Conservation (phyloP, 306 rosid genomes). For the Vigna trinervia region DNA sequence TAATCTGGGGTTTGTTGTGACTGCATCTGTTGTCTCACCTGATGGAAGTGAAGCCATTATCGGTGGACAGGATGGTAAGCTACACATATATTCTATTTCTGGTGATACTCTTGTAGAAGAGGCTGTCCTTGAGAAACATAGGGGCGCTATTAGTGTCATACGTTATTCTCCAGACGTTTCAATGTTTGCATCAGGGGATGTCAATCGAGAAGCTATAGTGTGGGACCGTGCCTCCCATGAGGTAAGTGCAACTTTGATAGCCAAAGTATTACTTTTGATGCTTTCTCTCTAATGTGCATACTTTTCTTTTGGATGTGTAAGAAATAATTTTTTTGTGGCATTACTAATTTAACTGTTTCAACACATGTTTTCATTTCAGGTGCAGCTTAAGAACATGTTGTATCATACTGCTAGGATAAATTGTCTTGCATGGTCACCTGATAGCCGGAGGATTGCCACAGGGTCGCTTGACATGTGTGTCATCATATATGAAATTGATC, state of each 20-base stretch:
- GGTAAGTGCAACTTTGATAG: constrained; percentile 51
- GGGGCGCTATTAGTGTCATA: constrained; percentile 87
- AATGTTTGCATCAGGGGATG: constrained; percentile 97
- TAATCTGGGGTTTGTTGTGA: constrained; percentile 83
- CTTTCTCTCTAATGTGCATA: constrained; percentile 8
- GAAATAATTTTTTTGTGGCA: background rate
- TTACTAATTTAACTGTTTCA: constrained; percentile 25
- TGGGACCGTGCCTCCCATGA: constrained; percentile 84
- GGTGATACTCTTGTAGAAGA: constrained; percentile 84
- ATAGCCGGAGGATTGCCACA: constrained; percentile 78
- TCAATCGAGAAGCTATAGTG: constrained; percentile 89
- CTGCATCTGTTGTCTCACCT: constrained; percentile 84
- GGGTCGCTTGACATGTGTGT: constrained; percentile 91
- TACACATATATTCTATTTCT: constrained; percentile 72
- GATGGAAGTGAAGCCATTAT: constrained; percentile 95
- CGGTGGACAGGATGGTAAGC: constrained; percentile 93
- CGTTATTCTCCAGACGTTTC: constrained; percentile 89
- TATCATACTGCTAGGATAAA: constrained; percentile 94
- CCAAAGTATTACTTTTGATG: constrained; percentile 25
- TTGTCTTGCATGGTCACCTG: constrained; percentile 98
- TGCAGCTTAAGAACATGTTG: constrained; percentile 91
- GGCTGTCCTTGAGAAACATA: constrained; percentile 88
- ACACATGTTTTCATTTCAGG: constrained; percentile 54
- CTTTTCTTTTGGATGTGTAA: constrained; percentile 29
- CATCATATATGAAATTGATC: constrained; percentile 82